Evolutionary conservation across 441 rosid genomes (phyloP), one percentile per base, ranked within the genome.

Genomic region (Corymbia calophylla): DNA sequence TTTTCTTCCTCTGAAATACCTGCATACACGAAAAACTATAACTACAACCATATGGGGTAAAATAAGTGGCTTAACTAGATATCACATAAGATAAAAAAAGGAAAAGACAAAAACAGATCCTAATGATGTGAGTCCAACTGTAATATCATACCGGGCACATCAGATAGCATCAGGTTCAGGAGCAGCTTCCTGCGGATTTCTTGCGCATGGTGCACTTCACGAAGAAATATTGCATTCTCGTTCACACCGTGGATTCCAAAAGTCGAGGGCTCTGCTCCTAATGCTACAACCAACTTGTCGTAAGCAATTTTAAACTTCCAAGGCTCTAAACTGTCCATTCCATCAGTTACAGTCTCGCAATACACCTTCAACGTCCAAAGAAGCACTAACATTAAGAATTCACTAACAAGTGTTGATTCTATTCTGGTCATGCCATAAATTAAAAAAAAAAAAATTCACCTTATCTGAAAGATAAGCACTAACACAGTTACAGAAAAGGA

Each of bases 181-280:
- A 96, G 99, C 60, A 97, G 93, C 94, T 93, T 97, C 89, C 98
- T 92, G 15, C 98, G 97, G 86, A 97, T 96, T 90, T 96, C 98
- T 92, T 95, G 98, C 89, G 99, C 99, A 93, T 97, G 99, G 87
- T 94, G 93, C 91, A 96, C 98, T 91, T 97, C 99, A n/a, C 99
- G 95, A 47, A 97, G 96, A 90, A 97, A 97, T 47, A 92, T 90
- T 0, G 98, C 99, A 85, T 97, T 93, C 85, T 97, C 98, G 84
- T 88, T 77, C 81, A 96, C 98, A 25, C 98, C 98, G 0, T 93
- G 90, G 88, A 96, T 97, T 60, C 98, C 99, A 84, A 97, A 97
- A 5, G 99, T 96, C 4, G 93, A 94, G 55, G 98, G 97, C 88
- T 97, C 95, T 27, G 98, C 97, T 90, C 98, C 99, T 88, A 94